Percentiles rank a stretch among this genome's conserved stretches.
phyloP scores from a whole-genome alignment of 352 stramenopile species.

The Peronospora belbahrii region DNA sequence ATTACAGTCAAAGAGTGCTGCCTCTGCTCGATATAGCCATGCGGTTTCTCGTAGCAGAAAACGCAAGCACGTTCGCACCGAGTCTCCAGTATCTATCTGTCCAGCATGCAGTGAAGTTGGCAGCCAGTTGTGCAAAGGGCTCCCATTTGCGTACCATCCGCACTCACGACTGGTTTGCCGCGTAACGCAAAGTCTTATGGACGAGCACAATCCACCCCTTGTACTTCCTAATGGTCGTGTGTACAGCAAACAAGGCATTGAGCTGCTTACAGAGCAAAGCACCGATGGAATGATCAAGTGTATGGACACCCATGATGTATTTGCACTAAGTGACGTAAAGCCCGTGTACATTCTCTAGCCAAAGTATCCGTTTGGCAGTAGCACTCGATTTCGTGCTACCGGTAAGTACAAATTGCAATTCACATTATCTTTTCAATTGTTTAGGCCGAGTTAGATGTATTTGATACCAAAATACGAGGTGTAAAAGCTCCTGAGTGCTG shows the following conservation, averaged over 20 bases:
- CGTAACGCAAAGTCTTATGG: constrained; percentile 71
- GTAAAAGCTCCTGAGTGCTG: constrained; percentile 66
- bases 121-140: constrained; percentile 37
- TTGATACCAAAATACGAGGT: constrained; percentile 12
- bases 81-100: constrained; percentile 42
- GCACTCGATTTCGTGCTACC: not conserved
- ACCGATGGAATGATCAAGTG: constrained; percentile 58
- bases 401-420: constrained; percentile 19
- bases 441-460: constrained; percentile 7
- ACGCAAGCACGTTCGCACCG: constrained; percentile 21
- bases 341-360: constrained; percentile 70
- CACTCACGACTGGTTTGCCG: constrained; percentile 78
- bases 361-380: not conserved
- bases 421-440: constrained; percentile 4
- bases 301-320: constrained; percentile 64
- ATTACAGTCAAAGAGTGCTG: constrained; percentile 29
- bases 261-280: constrained; percentile 38
- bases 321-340: constrained; percentile 49
- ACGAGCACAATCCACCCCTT: constrained; percentile 78
- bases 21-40: constrained; percentile 3
- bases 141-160: constrained; percentile 78
- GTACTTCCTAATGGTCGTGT: constrained; percentile 79
- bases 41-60: constrained; percentile 15
- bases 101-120: constrained; percentile 70
- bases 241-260: constrained; percentile 72